These are phyloP conservation scores for Cutaneotrichosporon cavernicola DNA, from an alignment of 1,284 basidiomycete species.

Conservation along the genomic window DNA sequence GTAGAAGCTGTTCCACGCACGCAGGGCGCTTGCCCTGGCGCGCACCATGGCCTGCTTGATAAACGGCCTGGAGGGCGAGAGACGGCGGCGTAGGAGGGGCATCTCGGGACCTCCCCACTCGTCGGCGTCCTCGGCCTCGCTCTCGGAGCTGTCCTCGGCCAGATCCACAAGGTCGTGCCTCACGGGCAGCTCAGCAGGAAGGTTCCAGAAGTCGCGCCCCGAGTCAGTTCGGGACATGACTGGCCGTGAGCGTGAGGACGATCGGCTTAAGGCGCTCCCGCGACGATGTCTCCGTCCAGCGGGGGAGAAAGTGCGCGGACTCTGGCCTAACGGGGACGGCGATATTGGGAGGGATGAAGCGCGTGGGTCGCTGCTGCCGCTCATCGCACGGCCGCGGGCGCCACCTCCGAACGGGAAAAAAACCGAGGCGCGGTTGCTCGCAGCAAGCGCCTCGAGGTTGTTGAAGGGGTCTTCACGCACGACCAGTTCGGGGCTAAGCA, in stretches of 20 bases:
- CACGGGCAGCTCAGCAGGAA: slow-evolving; percentile 44
- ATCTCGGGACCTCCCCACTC: slow-evolving; percentile 46
- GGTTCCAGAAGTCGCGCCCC: slow-evolving; percentile 50
- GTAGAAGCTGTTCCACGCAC: slow-evolving; percentile 56
- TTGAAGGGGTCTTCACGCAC: slow-evolving; percentile 43
- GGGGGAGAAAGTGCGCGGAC: slow-evolving; percentile 26
- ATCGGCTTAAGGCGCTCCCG: slow-evolving; percentile 4
- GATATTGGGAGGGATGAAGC: slow-evolving; percentile 43
- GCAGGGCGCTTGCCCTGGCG: slow-evolving; percentile 40
- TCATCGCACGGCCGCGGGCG: slow-evolving; percentile 1
- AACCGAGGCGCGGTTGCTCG: slow-evolving; percentile 1
- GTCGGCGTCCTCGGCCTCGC: slow-evolving; percentile 48
- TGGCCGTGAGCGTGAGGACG: slow-evolving; percentile 14
- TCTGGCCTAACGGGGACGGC: slow-evolving; percentile 20
- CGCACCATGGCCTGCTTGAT: not conserved
- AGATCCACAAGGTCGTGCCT: slow-evolving; percentile 29
- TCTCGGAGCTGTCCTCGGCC: slow-evolving; percentile 40
- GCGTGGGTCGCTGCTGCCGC: slow-evolving; percentile 11
- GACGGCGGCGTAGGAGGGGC: slow-evolving; percentile 16
- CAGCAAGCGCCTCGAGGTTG: slow-evolving; percentile 10
- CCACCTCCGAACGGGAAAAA: not conserved
- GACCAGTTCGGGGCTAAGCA: slow-evolving; percentile 34
- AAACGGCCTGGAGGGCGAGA: slow-evolving; percentile 1
- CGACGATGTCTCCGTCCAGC: not conserved
- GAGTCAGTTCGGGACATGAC: slow-evolving; percentile 41